Percentiles rank a stretch among this genome's conserved stretches.
Conservation (phyloP, 495 filamentous ascomycete genomes). For the Penicillium dipodomyicola region DNA sequence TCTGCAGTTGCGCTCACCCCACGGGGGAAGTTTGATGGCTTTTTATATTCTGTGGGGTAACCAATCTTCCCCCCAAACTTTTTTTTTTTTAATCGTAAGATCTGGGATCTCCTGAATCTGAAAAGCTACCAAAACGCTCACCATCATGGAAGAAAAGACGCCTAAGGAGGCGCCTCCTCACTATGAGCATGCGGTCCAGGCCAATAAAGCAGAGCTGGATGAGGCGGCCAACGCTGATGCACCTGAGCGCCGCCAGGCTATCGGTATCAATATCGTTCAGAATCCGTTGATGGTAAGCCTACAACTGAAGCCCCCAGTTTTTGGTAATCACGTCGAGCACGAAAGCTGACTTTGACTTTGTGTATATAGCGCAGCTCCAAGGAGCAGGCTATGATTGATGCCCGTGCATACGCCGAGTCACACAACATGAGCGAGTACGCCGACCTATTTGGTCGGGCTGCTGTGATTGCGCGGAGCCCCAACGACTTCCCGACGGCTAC, state of each 20-base stretch:
- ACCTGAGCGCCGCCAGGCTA: background rate
- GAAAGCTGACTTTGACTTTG: background rate
- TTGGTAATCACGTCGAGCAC: background rate
- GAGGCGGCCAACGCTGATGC: background rate
- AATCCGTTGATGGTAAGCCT: constrained; percentile 5
- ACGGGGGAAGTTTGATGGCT: background rate
- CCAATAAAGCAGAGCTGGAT: background rate
- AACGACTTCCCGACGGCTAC: constrained; percentile 14
- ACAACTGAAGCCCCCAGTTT: background rate
- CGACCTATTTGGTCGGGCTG: constrained; percentile 41
- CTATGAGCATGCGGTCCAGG: background rate
- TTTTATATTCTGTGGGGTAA: constrained; percentile 1
- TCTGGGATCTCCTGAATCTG: background rate
- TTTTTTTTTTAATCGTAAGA: background rate
- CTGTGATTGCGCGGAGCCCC: constrained; percentile 35
- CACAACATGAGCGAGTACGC: constrained; percentile 42
- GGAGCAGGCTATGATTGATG: constrained; percentile 36
- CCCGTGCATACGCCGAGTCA: constrained; percentile 37
- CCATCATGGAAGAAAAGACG: constrained; percentile 1
- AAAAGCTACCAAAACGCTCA: background rate
- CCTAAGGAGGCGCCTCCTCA: background rate
- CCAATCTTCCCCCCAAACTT: background rate
- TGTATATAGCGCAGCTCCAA: constrained; percentile 31
- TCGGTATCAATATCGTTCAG: background rate
- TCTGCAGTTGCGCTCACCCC: constrained; percentile 2